phyloP scores from a whole-genome alignment of 202 grass and related monocot species.

The Setaria viridis region DNA sequence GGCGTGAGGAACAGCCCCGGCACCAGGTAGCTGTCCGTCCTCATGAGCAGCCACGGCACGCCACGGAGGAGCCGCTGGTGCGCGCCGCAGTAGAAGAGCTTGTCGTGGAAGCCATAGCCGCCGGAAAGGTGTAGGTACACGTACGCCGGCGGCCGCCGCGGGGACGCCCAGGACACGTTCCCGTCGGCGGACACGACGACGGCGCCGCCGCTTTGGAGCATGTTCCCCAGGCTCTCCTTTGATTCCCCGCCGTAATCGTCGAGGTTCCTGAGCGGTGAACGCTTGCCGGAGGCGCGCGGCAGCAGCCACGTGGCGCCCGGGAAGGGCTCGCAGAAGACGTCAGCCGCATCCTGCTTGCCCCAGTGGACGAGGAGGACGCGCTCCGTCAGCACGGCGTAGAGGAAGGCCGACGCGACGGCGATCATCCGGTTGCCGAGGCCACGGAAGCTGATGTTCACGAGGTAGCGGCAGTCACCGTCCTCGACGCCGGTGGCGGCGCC shows the following conservation, averaged over 20 bases:
- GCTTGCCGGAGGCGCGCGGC: background rate
- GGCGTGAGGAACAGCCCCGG: conserved; percentile 59
- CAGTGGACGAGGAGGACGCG: conserved; percentile 52
- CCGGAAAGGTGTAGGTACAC: conserved; percentile 67
- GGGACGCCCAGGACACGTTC: conserved; percentile 47
- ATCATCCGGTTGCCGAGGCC: conserved; percentile 80
- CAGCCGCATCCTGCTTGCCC: conserved; percentile 15
- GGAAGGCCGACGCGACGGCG: conserved; percentile 61
- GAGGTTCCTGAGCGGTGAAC: conserved; percentile 47
- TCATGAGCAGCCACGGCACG: conserved; percentile 64
- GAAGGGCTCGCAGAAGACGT: conserved; percentile 68
- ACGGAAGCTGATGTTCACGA: conserved; percentile 63
- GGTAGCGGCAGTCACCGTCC: conserved; percentile 58
- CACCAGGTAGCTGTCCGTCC: conserved; percentile 72
- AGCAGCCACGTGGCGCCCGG: conserved; percentile 69
- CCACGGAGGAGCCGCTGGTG: conserved; percentile 57
- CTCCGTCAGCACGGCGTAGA: conserved; percentile 63
- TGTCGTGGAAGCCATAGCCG: conserved; percentile 49
- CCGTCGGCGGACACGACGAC: conserved; percentile 23
- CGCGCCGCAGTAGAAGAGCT: conserved; percentile 75
- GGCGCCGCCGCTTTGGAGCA: conserved; percentile 41
- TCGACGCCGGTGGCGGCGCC: background rate
- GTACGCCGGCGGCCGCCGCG: conserved; percentile 43
- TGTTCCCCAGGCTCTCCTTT: conserved; percentile 61
- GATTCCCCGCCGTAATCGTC: background rate